Evolutionary conservation across 352 stramenopile species (phyloP).

Genomic region (Globisporangium ultimum): DNA sequence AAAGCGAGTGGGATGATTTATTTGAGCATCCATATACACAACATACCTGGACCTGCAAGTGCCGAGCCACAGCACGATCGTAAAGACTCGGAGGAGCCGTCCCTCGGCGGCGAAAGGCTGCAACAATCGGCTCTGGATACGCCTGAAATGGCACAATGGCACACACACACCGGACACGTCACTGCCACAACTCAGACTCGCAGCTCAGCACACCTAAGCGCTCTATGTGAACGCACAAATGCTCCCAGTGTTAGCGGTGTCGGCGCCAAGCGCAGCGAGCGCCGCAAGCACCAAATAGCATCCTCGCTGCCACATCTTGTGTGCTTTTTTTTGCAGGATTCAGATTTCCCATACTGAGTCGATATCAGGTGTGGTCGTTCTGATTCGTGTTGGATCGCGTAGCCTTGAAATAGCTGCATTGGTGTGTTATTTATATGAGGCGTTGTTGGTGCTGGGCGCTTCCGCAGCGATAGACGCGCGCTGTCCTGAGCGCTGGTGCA

Average conservation of each 20-base stretch:
- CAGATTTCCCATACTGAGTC: background rate
- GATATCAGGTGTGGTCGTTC: background rate
- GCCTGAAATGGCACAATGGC: conserved; percentile 9
- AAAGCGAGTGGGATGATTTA: too few species aligned
- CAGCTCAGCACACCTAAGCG: background rate
- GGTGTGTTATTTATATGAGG: too few species aligned
- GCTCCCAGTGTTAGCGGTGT: background rate
- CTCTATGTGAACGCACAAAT: background rate
- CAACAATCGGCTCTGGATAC: conserved; percentile 27
- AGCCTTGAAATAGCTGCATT: too few species aligned
- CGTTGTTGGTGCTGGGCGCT: too few species aligned
- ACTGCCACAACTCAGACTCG: background rate
- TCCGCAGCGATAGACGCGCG: too few species aligned
- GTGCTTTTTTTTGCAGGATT: background rate
- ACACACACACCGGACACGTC: background rate
- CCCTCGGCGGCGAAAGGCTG: conserved; percentile 22
- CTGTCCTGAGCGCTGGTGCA: too few species aligned
- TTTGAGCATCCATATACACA: background rate
- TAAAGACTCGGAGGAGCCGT: background rate
- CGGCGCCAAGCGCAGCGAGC: background rate
- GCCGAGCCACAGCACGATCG: conserved; percentile 24
- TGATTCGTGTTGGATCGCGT: background rate
- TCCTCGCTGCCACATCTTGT: background rate
- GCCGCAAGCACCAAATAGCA: background rate
- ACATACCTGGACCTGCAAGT: conserved; percentile 17